Conservation (phyloP, 2,329 filamentous ascomycete species). For the Xylaria hypoxylon region DNA sequence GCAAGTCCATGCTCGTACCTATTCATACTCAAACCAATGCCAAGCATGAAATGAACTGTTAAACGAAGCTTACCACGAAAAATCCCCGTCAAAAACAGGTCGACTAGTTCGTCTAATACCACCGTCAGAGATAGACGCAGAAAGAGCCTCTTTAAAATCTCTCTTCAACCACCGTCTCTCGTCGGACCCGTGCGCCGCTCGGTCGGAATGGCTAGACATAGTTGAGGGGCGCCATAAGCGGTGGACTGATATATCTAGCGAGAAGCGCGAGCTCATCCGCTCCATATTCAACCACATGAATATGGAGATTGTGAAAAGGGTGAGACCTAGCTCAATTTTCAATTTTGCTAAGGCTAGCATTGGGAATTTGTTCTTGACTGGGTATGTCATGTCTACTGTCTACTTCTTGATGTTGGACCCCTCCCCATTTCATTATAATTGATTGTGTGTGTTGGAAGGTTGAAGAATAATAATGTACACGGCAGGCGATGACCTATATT, state of each 20-base stretch:
- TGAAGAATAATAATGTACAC: neutral
- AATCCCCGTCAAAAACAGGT: slow-evolving; percentile 60
- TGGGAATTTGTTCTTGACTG: slow-evolving; percentile 84
- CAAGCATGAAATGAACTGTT: neutral
- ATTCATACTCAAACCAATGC: too few species aligned
- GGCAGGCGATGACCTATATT: neutral
- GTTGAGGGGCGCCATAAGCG: slow-evolving; percentile 83
- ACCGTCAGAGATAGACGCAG: slow-evolving; percentile 67
- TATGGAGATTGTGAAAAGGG: slow-evolving; percentile 81
- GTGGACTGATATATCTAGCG: slow-evolving; percentile 77
- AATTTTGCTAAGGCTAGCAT: slow-evolving; percentile 82
- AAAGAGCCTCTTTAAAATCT: slow-evolving; percentile 79
- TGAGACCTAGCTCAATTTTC: slow-evolving; percentile 77
- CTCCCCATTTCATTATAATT: neutral
- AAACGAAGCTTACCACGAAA: neutral
- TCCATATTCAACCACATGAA: slow-evolving; percentile 82
- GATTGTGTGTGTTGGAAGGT: neutral
- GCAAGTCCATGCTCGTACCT: neutral
- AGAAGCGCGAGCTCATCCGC: slow-evolving; percentile 81
- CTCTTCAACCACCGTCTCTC: slow-evolving; percentile 91
- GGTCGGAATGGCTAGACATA: slow-evolving; percentile 87
- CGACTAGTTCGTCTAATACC: slow-evolving; percentile 93
- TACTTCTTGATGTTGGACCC: neutral
- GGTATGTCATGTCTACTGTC: slow-evolving; percentile 53
- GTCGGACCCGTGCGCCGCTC: slow-evolving; percentile 67